A percentile compares a stretch with the other conserved stretches of the same genome.
Conservation (phyloP, 345 rosid species). For the Bruguiera sexangula region DNA sequence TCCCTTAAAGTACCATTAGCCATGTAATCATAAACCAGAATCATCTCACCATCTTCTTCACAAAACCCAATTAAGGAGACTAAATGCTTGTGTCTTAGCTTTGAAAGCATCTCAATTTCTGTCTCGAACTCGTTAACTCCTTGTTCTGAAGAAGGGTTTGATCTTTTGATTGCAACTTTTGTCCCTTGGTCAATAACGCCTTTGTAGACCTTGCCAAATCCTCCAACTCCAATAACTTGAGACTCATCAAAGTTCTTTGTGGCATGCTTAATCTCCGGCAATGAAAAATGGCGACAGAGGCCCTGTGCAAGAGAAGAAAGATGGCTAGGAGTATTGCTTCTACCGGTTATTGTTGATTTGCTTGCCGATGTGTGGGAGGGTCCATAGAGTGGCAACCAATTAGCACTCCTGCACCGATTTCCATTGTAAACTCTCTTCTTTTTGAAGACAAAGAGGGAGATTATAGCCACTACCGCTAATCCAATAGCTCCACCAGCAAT, state of each 20-base stretch:
- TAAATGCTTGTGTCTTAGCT: conserved; percentile 33
- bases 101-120: conserved; percentile 33
- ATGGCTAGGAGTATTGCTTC: conserved; percentile 21
- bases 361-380: conserved; percentile 27
- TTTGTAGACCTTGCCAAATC: conserved; percentile 34
- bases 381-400: conserved; percentile 44
- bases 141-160: conserved; percentile 32
- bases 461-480: conserved; percentile 6
- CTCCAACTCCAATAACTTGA: conserved; percentile 30
- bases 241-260: conserved; percentile 26
- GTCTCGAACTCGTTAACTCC: conserved; percentile 32
- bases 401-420: conserved; percentile 1
- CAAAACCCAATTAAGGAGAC: conserved; percentile 29
- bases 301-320: conserved; percentile 27
- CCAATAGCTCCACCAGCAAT: conserved; percentile 20
- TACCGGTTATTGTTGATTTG: conserved; percentile 38
- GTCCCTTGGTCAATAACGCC: conserved; percentile 29
- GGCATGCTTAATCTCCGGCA: conserved; percentile 25
- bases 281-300: conserved; percentile 28
- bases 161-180: conserved; percentile 27
- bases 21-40: conserved; percentile 28
- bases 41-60: conserved; percentile 30
- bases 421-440: conserved; percentile 16
- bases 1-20: conserved; percentile 29
- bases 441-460: conserved; percentile 9